Evolutionary conservation across 805 yeast species (phyloP).

Genomic region (Candida germanica): DNA sequence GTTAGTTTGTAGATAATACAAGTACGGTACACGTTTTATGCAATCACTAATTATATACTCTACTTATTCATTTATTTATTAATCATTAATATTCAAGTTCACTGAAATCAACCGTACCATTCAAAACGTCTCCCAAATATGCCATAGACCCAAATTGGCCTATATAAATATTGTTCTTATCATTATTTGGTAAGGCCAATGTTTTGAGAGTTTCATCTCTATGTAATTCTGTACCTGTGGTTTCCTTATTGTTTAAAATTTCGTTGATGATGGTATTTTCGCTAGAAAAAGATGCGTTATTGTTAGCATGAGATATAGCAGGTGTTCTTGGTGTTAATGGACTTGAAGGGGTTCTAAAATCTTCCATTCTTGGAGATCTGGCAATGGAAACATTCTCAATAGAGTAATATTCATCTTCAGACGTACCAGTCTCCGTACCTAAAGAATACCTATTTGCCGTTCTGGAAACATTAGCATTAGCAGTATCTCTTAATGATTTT

Average conservation of each 20-base stretch:
- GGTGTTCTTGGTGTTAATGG: not conserved
- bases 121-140: slow-evolving; percentile 29
- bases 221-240: not conserved
- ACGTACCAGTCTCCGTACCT: slow-evolving; percentile 13
- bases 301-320: not conserved
- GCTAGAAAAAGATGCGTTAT: slow-evolving; percentile 14
- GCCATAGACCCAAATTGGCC: slow-evolving; percentile 29
- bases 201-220: slow-evolving; percentile 11
- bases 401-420: slow-evolving; percentile 35
- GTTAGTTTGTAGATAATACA: slow-evolving; percentile 13
- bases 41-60: no score
- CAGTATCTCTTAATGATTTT: not conserved
- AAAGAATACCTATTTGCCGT: not conserved
- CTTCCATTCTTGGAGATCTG: slow-evolving; percentile 8
- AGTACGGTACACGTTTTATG: no score
- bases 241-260: slow-evolving; percentile 2
- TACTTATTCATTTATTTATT: slow-evolving; percentile 12
- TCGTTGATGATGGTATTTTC: slow-evolving; percentile 16
- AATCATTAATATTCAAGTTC: not conserved
- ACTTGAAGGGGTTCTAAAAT: slow-evolving; percentile 9
- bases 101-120: slow-evolving; percentile 18
- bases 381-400: slow-evolving; percentile 20
- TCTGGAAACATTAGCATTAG: not conserved
- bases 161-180: slow-evolving; percentile 2
- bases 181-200: slow-evolving; percentile 12